phyloP scores from a whole-genome alignment of 495 filamentous ascomycete genomes.

The Penicillium cinerascens region DNA sequence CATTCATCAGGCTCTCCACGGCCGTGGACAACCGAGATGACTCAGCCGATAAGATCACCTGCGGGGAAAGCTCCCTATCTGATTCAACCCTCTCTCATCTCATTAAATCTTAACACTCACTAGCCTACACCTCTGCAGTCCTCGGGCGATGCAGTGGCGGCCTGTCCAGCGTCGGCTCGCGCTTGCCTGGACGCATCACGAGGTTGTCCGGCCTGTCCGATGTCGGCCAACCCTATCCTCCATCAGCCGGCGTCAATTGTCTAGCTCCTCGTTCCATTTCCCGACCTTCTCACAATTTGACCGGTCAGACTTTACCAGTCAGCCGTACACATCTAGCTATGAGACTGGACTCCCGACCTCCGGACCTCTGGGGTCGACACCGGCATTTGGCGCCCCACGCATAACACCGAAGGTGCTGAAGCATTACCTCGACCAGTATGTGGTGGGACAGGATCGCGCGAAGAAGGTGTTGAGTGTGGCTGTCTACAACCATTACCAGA shows the following conservation, averaged over 20 bases:
- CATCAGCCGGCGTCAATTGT: slow-evolving; percentile 18
- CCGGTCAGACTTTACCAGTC: slow-evolving; percentile 60
- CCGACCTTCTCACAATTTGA: slow-evolving; percentile 52
- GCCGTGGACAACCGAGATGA: slow-evolving; percentile 7
- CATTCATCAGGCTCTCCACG: not conserved
- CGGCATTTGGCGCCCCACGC: slow-evolving; percentile 60
- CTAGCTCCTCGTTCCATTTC: slow-evolving; percentile 32
- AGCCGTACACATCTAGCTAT: slow-evolving; percentile 72
- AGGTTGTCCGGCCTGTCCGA: slow-evolving; percentile 12
- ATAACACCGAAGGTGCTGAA: slow-evolving; percentile 84
- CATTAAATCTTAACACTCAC: not conserved
- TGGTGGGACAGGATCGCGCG: slow-evolving; percentile 93
- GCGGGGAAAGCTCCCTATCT: slow-evolving; percentile 32
- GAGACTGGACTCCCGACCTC: slow-evolving; percentile 63
- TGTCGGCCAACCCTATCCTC: slow-evolving; percentile 10
- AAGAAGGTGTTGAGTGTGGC: slow-evolving; percentile 92
- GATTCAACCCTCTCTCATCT: slow-evolving; percentile 5
- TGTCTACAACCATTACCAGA: slow-evolving; percentile 96
- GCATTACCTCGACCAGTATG: slow-evolving; percentile 88
- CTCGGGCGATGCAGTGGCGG: slow-evolving; percentile 22
- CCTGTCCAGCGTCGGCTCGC: slow-evolving; percentile 17
- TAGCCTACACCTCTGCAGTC: not conserved
- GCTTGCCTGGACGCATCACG: slow-evolving; percentile 12
- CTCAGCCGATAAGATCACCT: slow-evolving; percentile 31
- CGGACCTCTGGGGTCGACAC: slow-evolving; percentile 55